Conservation (phyloP, 805 yeast genomes). For the Ogataea corticis region DNA sequence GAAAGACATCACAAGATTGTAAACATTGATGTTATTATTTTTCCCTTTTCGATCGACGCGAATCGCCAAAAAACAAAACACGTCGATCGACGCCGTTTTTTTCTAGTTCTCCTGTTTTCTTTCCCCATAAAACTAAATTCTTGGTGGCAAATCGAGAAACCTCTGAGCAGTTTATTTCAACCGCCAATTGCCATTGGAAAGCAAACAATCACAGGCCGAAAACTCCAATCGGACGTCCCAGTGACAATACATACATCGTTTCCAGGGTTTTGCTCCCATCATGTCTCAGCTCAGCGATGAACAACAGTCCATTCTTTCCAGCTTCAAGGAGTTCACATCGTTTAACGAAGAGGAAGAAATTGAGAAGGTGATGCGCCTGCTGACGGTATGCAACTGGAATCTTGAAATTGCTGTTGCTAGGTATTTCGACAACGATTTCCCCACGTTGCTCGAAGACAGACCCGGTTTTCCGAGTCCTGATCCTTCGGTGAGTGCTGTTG, state of each 20-base stretch:
- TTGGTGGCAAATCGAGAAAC: slow-evolving; percentile 14
- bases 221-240: too few relatives aligned
- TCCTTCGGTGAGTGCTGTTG: background rate
- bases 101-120: too few relatives aligned
- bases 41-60: background rate
- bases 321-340: slow-evolving; percentile 52
- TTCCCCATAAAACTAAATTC: background rate
- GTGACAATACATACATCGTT: background rate
- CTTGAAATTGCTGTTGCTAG: slow-evolving; percentile 60
- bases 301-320: slow-evolving; percentile 45
- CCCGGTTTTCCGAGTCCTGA: slow-evolving; percentile 6
- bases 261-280: background rate
- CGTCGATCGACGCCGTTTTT: too few relatives aligned
- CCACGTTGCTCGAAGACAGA: slow-evolving; percentile 28
- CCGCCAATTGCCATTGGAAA: background rate
- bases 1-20: too few relatives aligned
- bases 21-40: background rate
- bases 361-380: slow-evolving; percentile 45
- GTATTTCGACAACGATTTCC: slow-evolving; percentile 59
- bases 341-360: slow-evolving; percentile 46
- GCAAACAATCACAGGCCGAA: background rate
- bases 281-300: slow-evolving; percentile 32
- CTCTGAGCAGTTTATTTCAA: background rate
- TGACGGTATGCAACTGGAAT: slow-evolving; percentile 58
- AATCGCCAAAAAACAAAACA: background rate